Percentiles rank a stretch among this genome's conserved stretches.
Conservation (phyloP, 2,329 filamentous ascomycete species). For the Alternaria ethzedia region DNA sequence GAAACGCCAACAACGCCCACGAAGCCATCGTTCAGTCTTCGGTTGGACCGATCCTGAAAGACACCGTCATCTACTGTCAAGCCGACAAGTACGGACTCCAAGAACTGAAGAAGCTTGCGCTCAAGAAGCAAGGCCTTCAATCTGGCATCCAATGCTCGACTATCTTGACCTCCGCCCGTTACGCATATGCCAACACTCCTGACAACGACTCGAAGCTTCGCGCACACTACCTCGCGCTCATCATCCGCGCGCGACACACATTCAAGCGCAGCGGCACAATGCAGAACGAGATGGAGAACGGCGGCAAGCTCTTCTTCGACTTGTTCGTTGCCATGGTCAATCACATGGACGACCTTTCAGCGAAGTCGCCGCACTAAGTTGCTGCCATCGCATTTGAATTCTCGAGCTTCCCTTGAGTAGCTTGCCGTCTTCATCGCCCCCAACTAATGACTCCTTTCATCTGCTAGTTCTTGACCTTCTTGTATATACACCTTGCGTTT, state of each 20-base stretch:
- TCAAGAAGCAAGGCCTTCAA: constrained; percentile 89
- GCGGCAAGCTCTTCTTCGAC: constrained; percentile 89
- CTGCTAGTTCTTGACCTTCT: not conserved
- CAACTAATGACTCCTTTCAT: not conserved
- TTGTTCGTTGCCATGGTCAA: constrained; percentile 93
- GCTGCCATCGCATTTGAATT: constrained; percentile 1
- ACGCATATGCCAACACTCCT: constrained; percentile 86
- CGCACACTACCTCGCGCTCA: constrained; percentile 89
- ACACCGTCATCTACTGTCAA: constrained; percentile 89
- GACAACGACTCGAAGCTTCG: constrained; percentile 89
- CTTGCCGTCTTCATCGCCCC: constrained; percentile 23
- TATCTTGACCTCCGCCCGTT: constrained; percentile 85
- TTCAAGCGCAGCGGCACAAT: constrained; percentile 95
- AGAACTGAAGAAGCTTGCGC: constrained; percentile 81
- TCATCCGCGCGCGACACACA: constrained; percentile 83
- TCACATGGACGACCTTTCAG: constrained; percentile 64
- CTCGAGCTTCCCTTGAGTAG: constrained; percentile 6
- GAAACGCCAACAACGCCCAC: constrained; percentile 42
- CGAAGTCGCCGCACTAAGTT: constrained; percentile 39
- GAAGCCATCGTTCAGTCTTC: constrained; percentile 66
- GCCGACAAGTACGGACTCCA: constrained; percentile 84
- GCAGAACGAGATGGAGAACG: constrained; percentile 92
- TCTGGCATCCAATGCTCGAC: constrained; percentile 83
- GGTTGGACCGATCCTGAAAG: constrained; percentile 75
- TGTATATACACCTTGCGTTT: constrained; percentile 5